These are phyloP conservation scores for Mycena rebaudengoi DNA, from an alignment of 768 basidiomycete genomes.

Conservation along the genomic window DNA sequence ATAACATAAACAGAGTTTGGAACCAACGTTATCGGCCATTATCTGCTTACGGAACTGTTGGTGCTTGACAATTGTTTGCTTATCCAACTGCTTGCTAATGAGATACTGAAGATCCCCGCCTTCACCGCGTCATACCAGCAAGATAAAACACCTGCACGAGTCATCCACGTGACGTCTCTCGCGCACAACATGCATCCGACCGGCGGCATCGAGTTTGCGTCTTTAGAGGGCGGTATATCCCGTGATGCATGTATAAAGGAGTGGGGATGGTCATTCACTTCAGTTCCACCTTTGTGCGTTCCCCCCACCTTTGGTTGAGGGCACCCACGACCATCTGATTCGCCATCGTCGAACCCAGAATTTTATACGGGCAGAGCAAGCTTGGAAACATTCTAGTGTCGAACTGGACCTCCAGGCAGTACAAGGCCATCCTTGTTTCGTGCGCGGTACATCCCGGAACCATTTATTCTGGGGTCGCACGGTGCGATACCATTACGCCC, in stretches of 20 bases:
- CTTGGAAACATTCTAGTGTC: slow-evolving; percentile 16
- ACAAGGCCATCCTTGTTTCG: slow-evolving; percentile 16
- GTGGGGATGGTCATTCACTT: no score
- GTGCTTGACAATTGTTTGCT: slow-evolving; percentile 18
- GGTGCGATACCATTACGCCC: slow-evolving; percentile 3
- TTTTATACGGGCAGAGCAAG: slow-evolving; percentile 16
- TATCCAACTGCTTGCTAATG: not conserved
- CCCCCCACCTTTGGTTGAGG: no score
- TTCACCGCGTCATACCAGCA: slow-evolving; percentile 11
- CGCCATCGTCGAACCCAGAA: not conserved
- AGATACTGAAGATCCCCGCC: slow-evolving; percentile 11
- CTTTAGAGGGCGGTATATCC: slow-evolving; percentile 3
- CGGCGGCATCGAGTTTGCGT: not conserved
- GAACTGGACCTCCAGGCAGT: not conserved
- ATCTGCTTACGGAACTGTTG: slow-evolving; percentile 35
- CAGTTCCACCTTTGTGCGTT: no score
- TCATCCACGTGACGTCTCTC: slow-evolving; percentile 9
- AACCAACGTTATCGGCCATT: slow-evolving; percentile 43
- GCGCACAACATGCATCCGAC: not conserved
- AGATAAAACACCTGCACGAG: slow-evolving; percentile 10
- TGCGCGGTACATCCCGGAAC: slow-evolving; percentile 21
- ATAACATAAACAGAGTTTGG: slow-evolving; percentile 40
- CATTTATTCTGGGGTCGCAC: slow-evolving; percentile 8
- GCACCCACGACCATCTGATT: no score
- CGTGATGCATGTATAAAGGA: slow-evolving; percentile 17